A percentile compares a stretch with the other conserved stretches of the same genome.
These are phyloP conservation scores for Carex parvula DNA, from an alignment of 176 grass and related monocot species.

Conservation along the genomic window DNA sequence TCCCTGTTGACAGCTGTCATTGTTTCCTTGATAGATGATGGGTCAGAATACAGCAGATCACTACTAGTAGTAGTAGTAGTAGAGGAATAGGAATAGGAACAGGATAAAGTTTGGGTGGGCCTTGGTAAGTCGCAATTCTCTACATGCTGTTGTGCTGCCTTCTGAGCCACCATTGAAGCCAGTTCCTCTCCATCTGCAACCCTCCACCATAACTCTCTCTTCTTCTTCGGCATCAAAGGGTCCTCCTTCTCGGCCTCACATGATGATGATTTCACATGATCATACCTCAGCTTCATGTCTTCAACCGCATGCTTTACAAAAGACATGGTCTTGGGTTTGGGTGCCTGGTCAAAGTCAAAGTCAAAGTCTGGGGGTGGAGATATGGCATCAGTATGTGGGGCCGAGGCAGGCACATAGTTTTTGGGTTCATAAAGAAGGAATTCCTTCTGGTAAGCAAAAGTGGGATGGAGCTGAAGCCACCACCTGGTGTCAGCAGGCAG, in stretches of 20 bases:
- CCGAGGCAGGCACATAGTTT: constrained; percentile 17
- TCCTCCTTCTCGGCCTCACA: background rate
- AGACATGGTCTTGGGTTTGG: constrained; percentile 35
- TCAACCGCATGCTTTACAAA: constrained; percentile 36
- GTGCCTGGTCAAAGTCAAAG: constrained; percentile 29
- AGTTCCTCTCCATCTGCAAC: constrained; percentile 60
- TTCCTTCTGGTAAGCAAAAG: constrained; percentile 49
- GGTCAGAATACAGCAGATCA: constrained; percentile 5
- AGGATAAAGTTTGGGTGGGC: constrained; percentile 38
- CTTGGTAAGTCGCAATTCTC: constrained; percentile 93
- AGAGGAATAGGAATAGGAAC: background rate
- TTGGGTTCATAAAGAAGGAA: constrained; percentile 33
- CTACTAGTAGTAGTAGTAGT: too few species aligned
- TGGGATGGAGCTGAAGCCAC: constrained; percentile 68
- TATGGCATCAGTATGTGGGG: constrained; percentile 15
- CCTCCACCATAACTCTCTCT: constrained; percentile 69
- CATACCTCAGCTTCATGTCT: constrained; percentile 31
- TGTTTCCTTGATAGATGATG: background rate
- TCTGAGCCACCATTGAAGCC: constrained; percentile 79
- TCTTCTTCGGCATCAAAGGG: constrained; percentile 49
- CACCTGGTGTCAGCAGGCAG: constrained; percentile 61
- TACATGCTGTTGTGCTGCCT: constrained; percentile 42
- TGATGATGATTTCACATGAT: constrained; percentile 30
- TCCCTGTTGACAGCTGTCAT: constrained; percentile 21
- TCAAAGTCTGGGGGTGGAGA: constrained; percentile 30